Conservation (phyloP, 2,329 filamentous ascomycete genomes). For the Lasiodiplodia sp. region DNA sequence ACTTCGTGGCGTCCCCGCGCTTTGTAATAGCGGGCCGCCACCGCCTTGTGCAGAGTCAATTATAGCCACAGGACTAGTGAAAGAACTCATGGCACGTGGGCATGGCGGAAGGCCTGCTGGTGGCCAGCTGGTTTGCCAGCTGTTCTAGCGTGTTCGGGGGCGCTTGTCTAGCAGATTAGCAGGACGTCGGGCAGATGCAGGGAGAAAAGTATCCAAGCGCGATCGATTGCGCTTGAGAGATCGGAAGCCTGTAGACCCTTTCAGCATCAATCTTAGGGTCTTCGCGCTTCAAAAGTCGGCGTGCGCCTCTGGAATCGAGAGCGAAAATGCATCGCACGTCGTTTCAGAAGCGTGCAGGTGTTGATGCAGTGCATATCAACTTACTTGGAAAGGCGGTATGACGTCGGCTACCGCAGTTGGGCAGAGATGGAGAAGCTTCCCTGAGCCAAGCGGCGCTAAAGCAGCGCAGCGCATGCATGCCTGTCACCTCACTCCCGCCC, state of each 20-base stretch:
- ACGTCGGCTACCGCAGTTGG: constrained; percentile 7
- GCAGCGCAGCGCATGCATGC: constrained; percentile 11
- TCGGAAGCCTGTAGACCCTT: not conserved
- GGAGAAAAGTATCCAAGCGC: constrained; percentile 13
- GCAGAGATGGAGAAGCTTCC: constrained; percentile 13
- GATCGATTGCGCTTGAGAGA: constrained; percentile 21
- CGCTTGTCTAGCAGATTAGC: not conserved
- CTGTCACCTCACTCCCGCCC: constrained; percentile 8
- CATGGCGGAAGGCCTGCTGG: constrained; percentile 2
- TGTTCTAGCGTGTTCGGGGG: constrained; percentile 14
- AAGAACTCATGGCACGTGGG: constrained; percentile 10
- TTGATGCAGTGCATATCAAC: constrained; percentile 21
- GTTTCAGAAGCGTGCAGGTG: not conserved
- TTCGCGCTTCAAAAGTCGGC: not conserved
- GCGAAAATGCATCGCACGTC: constrained; percentile 7
- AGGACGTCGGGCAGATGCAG: constrained; percentile 8
- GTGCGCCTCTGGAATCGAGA: not conserved
- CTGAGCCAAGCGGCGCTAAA: constrained; percentile 23
- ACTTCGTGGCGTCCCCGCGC: constrained; percentile 10
- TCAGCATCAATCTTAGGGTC: not conserved
- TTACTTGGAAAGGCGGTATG: constrained; percentile 24
- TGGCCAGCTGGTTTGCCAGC: not conserved
- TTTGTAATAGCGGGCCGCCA: constrained; percentile 17
- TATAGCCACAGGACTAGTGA: not conserved
- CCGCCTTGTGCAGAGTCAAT: not conserved